phyloP scores from a whole-genome alignment of 495 filamentous ascomycete species.

The Xylaria venustula region DNA sequence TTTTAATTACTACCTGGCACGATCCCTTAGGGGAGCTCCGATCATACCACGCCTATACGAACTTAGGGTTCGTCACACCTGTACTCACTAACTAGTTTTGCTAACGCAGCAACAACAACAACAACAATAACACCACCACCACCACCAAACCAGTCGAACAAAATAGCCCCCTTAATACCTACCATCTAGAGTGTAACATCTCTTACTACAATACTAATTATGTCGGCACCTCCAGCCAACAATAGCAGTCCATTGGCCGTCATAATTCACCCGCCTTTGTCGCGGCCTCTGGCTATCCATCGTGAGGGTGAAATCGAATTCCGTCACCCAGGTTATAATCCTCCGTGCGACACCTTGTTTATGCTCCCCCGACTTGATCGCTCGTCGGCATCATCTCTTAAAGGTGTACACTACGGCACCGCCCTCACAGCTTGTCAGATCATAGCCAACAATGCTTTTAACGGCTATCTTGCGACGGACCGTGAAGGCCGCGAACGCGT shows the following conservation, averaged over 20 bases:
- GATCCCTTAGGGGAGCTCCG: too few relatives aligned
- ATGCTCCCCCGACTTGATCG: not conserved
- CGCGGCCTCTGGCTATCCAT: not conserved
- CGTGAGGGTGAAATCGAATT: constrained; percentile 1
- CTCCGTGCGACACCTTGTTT: not conserved
- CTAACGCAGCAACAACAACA: not conserved
- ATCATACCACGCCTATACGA: too few relatives aligned
- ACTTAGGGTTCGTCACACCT: too few relatives aligned
- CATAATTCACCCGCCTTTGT: not conserved
- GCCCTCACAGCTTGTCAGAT: constrained; percentile 6
- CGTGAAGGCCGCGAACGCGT: not conserved
- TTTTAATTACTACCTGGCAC: too few relatives aligned
- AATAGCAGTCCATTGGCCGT: not conserved
- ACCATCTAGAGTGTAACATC: not conserved
- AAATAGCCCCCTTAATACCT: not conserved
- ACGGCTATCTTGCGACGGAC: not conserved
- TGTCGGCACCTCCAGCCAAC: not conserved
- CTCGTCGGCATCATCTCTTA: not conserved
- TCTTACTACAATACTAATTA: not conserved
- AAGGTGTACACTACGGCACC: constrained; percentile 2
- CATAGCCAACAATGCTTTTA: constrained; percentile 6
- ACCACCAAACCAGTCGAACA: not conserved
- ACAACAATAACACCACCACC: too few relatives aligned
- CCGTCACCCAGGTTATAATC: not conserved
- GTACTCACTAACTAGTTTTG: too few relatives aligned